Evolutionary conservation across 208 protist species (phyloP), one percentile per base, ranked within the genome.

Genomic region (Leishmania lainsoni): DNA sequence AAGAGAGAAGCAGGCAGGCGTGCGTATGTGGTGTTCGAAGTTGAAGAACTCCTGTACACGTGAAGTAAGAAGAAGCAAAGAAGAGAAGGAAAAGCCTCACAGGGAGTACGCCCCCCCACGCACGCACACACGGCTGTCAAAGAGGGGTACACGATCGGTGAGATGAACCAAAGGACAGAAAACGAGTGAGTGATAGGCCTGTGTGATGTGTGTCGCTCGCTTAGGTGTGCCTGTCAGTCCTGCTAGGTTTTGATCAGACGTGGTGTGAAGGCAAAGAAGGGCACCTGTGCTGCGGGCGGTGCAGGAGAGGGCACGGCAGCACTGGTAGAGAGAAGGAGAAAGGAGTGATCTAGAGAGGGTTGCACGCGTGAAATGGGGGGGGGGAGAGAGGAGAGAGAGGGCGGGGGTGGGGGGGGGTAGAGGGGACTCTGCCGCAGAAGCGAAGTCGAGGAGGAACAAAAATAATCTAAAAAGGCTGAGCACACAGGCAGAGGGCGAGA

Each of bases 141-240:
- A 48, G 59, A 76, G 16, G 16, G 39, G 0, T 29, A 79, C n/a
- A 65, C 48, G 8, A 4, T 73, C 42, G n/a, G 42, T 0, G 69
- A 29, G 48, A 75, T 0, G 65, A 69, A 22, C 10, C 5, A 69
- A 45, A 69, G n/a, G 26, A 76, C 75, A 79, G n/a, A 81, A 39
- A 39, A 39, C 35, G 0, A 39, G 35, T 39, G 35, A 39, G 35
- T 39, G 35, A 39, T 39, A 39, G 35, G 35, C 35, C 35, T 39
- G 35, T 39, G 35, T 39, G 35, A 56, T 56, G 16, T 56, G 16
- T 56, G 16, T 56, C 2, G 52, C 52, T 56, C 35, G 35, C 35
- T 39, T 39, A 1, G 35, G 35, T 39, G 35, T 39, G 12, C 16
- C 12, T 56, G 52, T 56, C 52, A 8, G 52, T 56, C 52, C 16